Conservation (phyloP, 306 rosid genomes). For the Urtica urens region DNA sequence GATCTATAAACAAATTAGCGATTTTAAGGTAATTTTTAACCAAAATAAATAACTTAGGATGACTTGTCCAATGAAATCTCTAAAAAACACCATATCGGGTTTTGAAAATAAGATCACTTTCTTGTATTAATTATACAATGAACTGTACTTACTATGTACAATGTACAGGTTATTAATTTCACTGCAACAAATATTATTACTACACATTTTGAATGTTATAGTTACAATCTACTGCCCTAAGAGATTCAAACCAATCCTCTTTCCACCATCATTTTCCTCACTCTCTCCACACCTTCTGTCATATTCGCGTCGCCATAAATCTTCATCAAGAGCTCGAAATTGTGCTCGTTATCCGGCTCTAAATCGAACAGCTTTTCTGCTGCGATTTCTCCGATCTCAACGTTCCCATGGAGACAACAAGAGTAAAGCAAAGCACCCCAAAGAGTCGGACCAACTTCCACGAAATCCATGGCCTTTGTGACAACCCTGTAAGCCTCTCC, state of each 20-base stretch:
- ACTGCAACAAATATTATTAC: no score
- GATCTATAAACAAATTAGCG: no score
- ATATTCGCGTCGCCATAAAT: slow-evolving; percentile 52
- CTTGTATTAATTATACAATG: no score
- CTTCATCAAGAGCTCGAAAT: slow-evolving; percentile 65
- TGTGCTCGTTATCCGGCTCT: slow-evolving; percentile 77
- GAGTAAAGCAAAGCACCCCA: slow-evolving; percentile 90
- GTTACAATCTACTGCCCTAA: no score
- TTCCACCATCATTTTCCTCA: slow-evolving; percentile 49
- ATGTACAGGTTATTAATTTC: no score
- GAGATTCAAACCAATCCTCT: slow-evolving; percentile 59
- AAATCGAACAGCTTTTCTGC: slow-evolving; percentile 69
- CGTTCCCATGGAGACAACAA: slow-evolving; percentile 50
- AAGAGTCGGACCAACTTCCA: slow-evolving; percentile 70
- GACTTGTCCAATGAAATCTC: no score
- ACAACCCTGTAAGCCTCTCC: slow-evolving; percentile 54
- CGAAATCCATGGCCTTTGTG: slow-evolving; percentile 30
- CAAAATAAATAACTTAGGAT: no score
- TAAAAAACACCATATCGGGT: no score
- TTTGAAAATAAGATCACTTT: no score
- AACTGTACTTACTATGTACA: no score
- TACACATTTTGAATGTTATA: no score
- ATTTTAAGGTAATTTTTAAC: no score
- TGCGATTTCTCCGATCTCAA: slow-evolving; percentile 57
- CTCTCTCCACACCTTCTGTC: slow-evolving; percentile 48